A percentile compares a stretch with the other conserved stretches of the same genome.
phyloP scores from a whole-genome alignment of 176 grass and related monocot species.

The Themeda triandra region DNA sequence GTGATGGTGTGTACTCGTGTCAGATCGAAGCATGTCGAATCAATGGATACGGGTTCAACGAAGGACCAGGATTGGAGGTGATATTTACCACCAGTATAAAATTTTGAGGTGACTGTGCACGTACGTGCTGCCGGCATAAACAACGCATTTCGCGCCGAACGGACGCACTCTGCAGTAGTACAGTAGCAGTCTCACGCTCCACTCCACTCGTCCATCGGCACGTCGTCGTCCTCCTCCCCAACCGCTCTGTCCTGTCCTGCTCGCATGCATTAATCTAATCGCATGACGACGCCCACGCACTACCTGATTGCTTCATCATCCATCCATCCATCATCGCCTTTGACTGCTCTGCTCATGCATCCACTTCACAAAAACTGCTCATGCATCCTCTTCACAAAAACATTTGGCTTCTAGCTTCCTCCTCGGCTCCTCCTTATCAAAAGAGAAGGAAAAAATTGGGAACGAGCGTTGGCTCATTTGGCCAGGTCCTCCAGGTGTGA shows the following conservation, averaged over 20 bases:
- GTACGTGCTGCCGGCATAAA: constrained; percentile 37
- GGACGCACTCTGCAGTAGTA: constrained; percentile 36
- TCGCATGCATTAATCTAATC: not conserved
- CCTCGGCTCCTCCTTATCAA: no score
- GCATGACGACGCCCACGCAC: not conserved
- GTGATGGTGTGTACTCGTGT: not conserved
- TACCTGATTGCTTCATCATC: not conserved
- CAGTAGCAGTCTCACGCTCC: not conserved
- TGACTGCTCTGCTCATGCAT: not conserved
- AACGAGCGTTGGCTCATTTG: no score
- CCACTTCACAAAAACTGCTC: not conserved
- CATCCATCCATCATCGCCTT: not conserved
- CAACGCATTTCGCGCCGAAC: constrained; percentile 87
- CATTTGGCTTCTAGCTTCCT: not conserved
- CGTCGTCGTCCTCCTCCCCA: not conserved
- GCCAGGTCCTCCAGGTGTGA: no score
- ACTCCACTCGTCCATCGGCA: not conserved
- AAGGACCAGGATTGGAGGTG: no score
- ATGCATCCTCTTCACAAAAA: not conserved
- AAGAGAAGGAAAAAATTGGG: no score
- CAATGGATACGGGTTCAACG: no score
- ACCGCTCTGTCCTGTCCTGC: not conserved
- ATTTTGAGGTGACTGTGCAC: constrained; percentile 14
- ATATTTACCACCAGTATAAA: no score
- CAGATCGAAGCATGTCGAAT: not conserved